These are phyloP conservation scores for Trametes polyzona DNA, from an alignment of 1,284 basidiomycete species.

Conservation along the genomic window DNA sequence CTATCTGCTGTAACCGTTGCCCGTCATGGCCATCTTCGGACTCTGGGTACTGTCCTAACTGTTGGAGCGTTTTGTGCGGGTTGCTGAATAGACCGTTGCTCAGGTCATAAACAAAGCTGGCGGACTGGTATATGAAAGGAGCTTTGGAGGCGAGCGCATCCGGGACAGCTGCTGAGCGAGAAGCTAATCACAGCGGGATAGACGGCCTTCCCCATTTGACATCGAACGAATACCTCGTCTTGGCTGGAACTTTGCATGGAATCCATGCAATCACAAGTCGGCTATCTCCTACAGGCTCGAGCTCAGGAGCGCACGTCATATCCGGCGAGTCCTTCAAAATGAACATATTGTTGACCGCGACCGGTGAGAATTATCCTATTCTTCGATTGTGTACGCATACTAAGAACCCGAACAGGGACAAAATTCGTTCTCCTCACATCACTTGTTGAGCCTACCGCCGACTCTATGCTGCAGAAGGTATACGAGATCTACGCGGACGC, in stretches of 20 bases:
- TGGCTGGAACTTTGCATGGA: conserved; percentile 96
- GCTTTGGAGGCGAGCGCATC: conserved; percentile 73
- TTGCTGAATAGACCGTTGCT: not conserved
- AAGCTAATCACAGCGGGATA: conserved; percentile 38
- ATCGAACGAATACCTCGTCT: conserved; percentile 97
- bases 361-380: conserved; percentile 61
- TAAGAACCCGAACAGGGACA: conserved; percentile 64
- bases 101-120: conserved; percentile 99
- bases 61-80: not conserved
- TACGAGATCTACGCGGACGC: conserved; percentile 93
- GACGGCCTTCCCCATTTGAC: conserved; percentile 86
- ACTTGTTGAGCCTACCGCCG: conserved; percentile 73
- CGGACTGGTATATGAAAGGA: conserved; percentile 92
- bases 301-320: conserved; percentile 90
- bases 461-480: conserved; percentile 76
- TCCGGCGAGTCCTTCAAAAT: conserved; percentile 95
- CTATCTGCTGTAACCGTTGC: conserved; percentile 1
- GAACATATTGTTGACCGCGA: conserved; percentile 88
- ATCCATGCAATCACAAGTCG: conserved; percentile 98
- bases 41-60: conserved; percentile 68
- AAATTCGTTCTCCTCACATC: conserved; percentile 95
- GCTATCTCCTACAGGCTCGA: conserved; percentile 81
- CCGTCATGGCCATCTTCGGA: conserved; percentile 73
- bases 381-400: not conserved
- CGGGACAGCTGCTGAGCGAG: not conserved